phyloP scores from a whole-genome alignment of 495 filamentous ascomycete genomes.

The Bacidia gigantensis region DNA sequence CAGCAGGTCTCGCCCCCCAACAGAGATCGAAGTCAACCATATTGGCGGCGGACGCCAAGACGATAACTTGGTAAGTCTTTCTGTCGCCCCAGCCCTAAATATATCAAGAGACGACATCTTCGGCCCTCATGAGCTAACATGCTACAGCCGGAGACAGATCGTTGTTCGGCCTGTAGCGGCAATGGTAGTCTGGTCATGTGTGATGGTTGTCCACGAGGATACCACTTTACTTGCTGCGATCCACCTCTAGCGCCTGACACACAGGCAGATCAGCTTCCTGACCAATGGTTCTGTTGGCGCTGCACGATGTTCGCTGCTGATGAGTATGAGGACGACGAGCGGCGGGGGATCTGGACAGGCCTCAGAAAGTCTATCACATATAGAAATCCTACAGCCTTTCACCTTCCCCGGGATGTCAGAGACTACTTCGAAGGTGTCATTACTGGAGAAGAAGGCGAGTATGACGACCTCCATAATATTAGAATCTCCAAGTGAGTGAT shows the following conservation, averaged over 20 bases:
- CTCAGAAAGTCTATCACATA: constrained; percentile 29
- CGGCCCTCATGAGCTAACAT: background rate
- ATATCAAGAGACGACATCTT: too few relatives aligned
- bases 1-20: constrained; percentile 25
- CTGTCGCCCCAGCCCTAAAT: background rate
- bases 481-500: constrained; percentile 28
- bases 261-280: constrained; percentile 44
- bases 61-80: constrained; percentile 28
- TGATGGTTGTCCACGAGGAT: constrained; percentile 74
- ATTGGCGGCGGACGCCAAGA: constrained; percentile 21
- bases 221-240: constrained; percentile 75
- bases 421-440: constrained; percentile 61
- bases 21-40: constrained; percentile 23
- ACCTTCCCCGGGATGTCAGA: constrained; percentile 50
- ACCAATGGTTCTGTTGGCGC: constrained; percentile 68
- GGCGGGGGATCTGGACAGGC: background rate
- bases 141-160: constrained; percentile 64
- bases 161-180: constrained; percentile 67
- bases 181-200: constrained; percentile 83
- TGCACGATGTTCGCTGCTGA: constrained; percentile 23
- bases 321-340: background rate
- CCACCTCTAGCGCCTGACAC: constrained; percentile 71
- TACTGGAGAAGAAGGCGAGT: constrained; percentile 63
- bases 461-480: constrained; percentile 43
- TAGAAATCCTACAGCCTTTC: constrained; percentile 54